phyloP scores from a whole-genome alignment of 257 asterid genomes.

The Echites panduratus region DNA sequence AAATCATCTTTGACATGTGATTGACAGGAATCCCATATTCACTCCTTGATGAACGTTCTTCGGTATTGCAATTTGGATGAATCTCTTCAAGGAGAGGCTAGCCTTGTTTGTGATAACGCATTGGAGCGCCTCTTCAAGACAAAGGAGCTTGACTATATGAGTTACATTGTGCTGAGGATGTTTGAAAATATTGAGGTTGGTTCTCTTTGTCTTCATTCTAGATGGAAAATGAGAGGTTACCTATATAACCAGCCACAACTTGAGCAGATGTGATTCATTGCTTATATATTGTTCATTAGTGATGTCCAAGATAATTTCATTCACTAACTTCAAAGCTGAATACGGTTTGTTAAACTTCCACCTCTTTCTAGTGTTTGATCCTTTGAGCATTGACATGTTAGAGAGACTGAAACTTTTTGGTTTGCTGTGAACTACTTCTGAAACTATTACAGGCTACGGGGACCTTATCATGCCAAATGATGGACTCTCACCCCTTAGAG shows the following conservation, averaged over 20 bases:
- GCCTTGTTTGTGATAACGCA: conserved; percentile 77
- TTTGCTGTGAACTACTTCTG: not conserved
- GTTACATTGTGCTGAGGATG: conserved; percentile 86
- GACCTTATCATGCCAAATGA: no score
- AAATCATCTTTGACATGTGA: conserved; percentile 1
- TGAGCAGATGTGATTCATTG: not conserved
- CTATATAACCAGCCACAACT: not conserved
- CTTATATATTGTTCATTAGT: not conserved
- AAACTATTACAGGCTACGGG: no score
- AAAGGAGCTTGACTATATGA: conserved; percentile 97
- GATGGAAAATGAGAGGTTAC: not conserved
- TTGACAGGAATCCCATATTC: conserved; percentile 93
- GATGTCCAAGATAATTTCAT: not conserved
- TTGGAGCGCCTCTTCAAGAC: conserved; percentile 75
- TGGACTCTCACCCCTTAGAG: no score
- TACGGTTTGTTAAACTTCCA: not conserved
- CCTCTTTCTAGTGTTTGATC: no score
- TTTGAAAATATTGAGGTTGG: conserved; percentile 88
- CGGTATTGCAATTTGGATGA: conserved; percentile 97
- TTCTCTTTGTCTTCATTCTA: conserved; percentile 17
- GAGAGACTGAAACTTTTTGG: not conserved
- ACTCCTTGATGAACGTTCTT: conserved; percentile 94
- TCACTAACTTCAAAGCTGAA: not conserved
- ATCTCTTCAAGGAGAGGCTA: conserved; percentile 75
- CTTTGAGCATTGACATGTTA: not conserved